phyloP scores from a whole-genome alignment of 2,329 filamentous ascomycete genomes.

The Geosmithia morbida region DNA sequence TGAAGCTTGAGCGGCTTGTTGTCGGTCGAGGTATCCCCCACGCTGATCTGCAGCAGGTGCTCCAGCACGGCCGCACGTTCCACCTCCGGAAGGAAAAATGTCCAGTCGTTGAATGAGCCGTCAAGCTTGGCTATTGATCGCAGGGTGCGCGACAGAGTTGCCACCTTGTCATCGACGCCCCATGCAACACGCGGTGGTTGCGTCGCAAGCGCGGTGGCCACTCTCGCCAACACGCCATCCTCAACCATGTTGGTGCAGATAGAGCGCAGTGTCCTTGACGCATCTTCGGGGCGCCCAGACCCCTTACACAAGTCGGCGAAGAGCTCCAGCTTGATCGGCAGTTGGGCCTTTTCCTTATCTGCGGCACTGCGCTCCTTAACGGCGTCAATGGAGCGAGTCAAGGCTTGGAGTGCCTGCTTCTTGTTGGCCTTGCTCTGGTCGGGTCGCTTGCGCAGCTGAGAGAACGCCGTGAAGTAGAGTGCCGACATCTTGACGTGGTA shows the following conservation, averaged over 20 bases:
- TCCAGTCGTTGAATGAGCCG: constrained; percentile 40
- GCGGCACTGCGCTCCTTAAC: constrained; percentile 36
- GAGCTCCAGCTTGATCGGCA: constrained; percentile 50
- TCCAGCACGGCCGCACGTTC: constrained; percentile 46
- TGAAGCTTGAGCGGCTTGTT: constrained; percentile 22
- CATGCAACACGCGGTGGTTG: constrained; percentile 38
- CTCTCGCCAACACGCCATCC: constrained; percentile 36
- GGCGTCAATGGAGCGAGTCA: constrained; percentile 49
- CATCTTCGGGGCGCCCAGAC: constrained; percentile 37
- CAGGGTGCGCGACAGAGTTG: constrained; percentile 42
- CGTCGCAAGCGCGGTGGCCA: constrained; percentile 33
- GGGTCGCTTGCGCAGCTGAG: constrained; percentile 30
- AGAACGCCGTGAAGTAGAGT: constrained; percentile 52
- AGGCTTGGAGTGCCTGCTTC: constrained; percentile 34
- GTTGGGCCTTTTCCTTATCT: constrained; percentile 45
- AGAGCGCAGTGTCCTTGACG: constrained; percentile 40
- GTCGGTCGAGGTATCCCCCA: constrained; percentile 18
- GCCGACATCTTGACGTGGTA: constrained; percentile 56
- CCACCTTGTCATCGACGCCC: constrained; percentile 31
- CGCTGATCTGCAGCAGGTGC: constrained; percentile 39
- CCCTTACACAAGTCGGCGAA: constrained; percentile 46
- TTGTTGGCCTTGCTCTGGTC: constrained; percentile 19
- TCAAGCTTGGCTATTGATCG: constrained; percentile 45
- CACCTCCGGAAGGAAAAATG: constrained; percentile 31
- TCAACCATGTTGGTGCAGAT: constrained; percentile 49